Evolutionary conservation across 1,139 yeast genomes (phyloP), one percentile per base, ranked within the genome.

Genomic region (Hansenula sp.): DNA sequence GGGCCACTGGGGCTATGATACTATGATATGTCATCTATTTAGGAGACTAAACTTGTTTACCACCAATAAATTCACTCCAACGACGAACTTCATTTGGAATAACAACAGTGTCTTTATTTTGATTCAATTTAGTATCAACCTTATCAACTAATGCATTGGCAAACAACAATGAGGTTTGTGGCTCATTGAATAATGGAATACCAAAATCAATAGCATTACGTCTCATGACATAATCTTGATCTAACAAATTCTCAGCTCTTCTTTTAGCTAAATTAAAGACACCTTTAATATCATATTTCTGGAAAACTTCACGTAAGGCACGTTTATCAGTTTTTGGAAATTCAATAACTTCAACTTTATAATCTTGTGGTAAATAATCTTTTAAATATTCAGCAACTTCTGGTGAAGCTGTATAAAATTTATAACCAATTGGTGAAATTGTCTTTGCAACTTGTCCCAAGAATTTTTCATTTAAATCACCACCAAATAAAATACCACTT

Each of bases 151-250:
- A 75, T 50, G 96, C 87, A 60, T 81, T 71, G 20, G 97, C 90
- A 65, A 94, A 92, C 53, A 94, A 71, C 55, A 81, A 64, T 4
- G 97, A 83, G 26, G 98, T 92, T 62, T 88, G 82, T 51, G 97
- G 96, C 68, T 92, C 98, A 61, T 92, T 92, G 71, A 92, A 90
- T 62, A 92, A 73, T 37, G 98, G 97, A 57, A 92, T 84, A 45
- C 87, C 97, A 64, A 94, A 92, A 66, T 92, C 99, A 68, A 92
- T 94, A 39, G 98, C 97, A 63, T 90, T 92, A 72, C 99, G 83
- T 74, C 99, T 83, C 97, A 92, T 92, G 42, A 90, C 84, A 62
- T 92, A 92, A 67, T 92, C 97, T 64, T 85, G 83, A 57, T 92
- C 97, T 49, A 79, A 68, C 52, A 87, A 74, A 50, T 75, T 69